phyloP scores from a whole-genome alignment of 2,329 filamentous ascomycete species.

The Passalora sequoiae region DNA sequence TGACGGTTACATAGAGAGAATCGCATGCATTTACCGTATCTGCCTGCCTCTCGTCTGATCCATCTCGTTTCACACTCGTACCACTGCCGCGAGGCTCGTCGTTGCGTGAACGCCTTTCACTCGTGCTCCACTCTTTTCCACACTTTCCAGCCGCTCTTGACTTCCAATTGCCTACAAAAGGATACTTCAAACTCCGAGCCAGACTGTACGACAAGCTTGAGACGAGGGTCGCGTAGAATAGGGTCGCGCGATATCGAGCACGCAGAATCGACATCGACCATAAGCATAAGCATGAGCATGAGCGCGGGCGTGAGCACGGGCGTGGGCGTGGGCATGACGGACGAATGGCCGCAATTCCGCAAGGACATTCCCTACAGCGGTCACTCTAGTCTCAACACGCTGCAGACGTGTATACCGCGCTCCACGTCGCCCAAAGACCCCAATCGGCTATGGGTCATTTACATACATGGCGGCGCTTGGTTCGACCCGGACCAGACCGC shows the following conservation, averaged over 20 bases:
- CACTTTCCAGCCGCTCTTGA: too few relatives aligned
- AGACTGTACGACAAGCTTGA: not conserved
- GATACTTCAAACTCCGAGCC: not conserved
- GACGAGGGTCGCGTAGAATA: not conserved
- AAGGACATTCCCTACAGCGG: conserved; percentile 29
- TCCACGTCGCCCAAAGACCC: conserved; percentile 22
- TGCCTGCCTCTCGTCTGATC: too few relatives aligned
- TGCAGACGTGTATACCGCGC: conserved; percentile 41
- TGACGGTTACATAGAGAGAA: too few relatives aligned
- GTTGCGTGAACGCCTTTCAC: too few relatives aligned
- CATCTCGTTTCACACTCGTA: too few relatives aligned
- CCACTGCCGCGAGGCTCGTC: too few relatives aligned
- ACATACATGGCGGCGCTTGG: conserved; percentile 49
- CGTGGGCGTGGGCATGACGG: conserved; percentile 7
- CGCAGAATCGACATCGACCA: not conserved
- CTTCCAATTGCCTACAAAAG: too few relatives aligned
- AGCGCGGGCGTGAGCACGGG: too few relatives aligned
- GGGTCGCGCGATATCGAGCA: not conserved
- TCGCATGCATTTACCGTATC: too few relatives aligned
- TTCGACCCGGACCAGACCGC: conserved; percentile 42
- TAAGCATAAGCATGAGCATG: too few relatives aligned
- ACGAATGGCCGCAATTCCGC: conserved; percentile 25
- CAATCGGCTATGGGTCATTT: conserved; percentile 34
- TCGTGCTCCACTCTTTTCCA: too few relatives aligned
- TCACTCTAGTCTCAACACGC: conserved; percentile 36